These are phyloP conservation scores for Coffea canephora DNA, from an alignment of 257 asterid species.

Conservation along the genomic window DNA sequence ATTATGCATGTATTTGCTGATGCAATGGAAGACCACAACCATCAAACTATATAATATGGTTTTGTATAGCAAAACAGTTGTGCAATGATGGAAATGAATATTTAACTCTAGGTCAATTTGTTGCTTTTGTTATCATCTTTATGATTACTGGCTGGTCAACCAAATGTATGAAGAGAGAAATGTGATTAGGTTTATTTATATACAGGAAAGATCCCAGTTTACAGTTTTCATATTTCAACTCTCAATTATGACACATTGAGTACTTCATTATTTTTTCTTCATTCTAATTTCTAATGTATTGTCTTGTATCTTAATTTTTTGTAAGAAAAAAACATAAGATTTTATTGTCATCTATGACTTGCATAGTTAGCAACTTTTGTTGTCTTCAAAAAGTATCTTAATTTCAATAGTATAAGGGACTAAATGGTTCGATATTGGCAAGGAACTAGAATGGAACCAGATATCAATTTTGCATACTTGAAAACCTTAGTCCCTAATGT, in stretches of 20 bases:
- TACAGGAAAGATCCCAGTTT: no score
- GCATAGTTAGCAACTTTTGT: no score
- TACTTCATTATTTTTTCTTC: no score
- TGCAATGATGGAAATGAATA: background rate
- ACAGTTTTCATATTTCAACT: background rate
- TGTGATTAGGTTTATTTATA: background rate
- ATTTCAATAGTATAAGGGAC: no score
- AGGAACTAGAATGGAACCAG: background rate
- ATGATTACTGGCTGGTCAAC: background rate
- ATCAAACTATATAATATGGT: background rate
- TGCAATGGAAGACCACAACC: background rate
- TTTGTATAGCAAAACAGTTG: constrained; percentile 3
- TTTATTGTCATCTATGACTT: background rate
- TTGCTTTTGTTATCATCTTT: background rate
- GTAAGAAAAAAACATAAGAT: background rate
- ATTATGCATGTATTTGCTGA: constrained; percentile 7
- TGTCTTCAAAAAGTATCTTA: no score
- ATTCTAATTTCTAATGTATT: no score
- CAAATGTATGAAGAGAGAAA: background rate
- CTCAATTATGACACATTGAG: no score
- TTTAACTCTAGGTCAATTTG: background rate
- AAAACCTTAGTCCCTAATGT: background rate
- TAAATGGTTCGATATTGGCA: no score
- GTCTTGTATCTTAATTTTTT: background rate
- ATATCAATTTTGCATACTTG: background rate